A percentile compares a stretch with the other conserved stretches of the same genome.
Conservation (phyloP, 306 rosid species). For the Oemleria cerasiformis region DNA sequence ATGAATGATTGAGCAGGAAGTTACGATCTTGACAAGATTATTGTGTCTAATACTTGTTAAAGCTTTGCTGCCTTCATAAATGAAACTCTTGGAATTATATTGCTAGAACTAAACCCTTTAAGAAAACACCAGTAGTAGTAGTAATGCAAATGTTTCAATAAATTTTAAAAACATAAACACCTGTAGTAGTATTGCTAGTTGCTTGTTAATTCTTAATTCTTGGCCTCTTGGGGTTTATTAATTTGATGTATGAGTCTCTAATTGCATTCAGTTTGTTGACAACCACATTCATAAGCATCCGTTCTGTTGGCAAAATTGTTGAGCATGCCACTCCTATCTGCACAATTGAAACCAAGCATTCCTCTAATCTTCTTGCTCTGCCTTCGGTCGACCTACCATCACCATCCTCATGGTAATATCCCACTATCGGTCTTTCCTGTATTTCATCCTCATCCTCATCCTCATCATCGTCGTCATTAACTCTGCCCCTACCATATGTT, state of each 20-base stretch:
- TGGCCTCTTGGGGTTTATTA: neutral
- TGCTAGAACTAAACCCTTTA: too few species aligned
- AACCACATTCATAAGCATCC: conserved; percentile 25
- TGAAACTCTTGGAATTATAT: too few species aligned
- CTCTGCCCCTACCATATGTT: conserved; percentile 6
- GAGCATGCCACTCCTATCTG: neutral
- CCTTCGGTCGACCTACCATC: neutral
- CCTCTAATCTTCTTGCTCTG: neutral
- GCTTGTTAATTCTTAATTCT: neutral
- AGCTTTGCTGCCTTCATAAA: too few species aligned
- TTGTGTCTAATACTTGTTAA: too few species aligned
- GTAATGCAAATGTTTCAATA: too few species aligned
- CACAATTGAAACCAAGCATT: neutral
- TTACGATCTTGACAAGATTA: too few species aligned
- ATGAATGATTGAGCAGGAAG: too few species aligned
- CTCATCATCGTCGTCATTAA: neutral
- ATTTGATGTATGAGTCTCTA: neutral
- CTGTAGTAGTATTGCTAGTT: too few species aligned
- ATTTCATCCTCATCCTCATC: neutral
- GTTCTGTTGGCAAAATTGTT: conserved; percentile 23
- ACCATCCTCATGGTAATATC: neutral
- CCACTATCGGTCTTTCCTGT: neutral
- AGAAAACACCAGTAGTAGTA: too few species aligned
- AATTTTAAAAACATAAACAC: too few species aligned
- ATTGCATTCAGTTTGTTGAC: conserved; percentile 25